phyloP scores from a whole-genome alignment of 495 filamentous ascomycete species.

The Annulohypoxylon bovei region DNA sequence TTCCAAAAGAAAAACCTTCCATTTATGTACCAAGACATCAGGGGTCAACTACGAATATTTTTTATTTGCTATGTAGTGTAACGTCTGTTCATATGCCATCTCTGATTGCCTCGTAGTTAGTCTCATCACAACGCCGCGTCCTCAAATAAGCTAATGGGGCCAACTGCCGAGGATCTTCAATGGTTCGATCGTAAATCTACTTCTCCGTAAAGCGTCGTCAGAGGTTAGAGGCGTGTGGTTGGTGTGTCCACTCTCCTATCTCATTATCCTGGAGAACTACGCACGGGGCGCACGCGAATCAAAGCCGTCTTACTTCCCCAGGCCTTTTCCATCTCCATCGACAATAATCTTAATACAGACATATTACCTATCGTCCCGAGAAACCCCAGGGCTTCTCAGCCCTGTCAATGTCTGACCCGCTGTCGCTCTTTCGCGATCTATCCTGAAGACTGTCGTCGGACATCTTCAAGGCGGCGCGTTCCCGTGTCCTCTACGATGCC shows the following conservation, averaged over 20 bases:
- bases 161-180: slow-evolving; percentile 26
- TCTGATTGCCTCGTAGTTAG: not conserved
- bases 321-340: slow-evolving; percentile 13
- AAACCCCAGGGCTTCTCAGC: slow-evolving; percentile 31
- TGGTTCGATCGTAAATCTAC: slow-evolving; percentile 37
- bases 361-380: slow-evolving; percentile 19
- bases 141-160: slow-evolving; percentile 31
- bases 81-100: slow-evolving; percentile 10
- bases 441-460: slow-evolving; percentile 17
- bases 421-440: slow-evolving; percentile 21
- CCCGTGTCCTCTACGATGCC: slow-evolving; percentile 21
- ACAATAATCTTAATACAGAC: slow-evolving; percentile 24
- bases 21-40: not conserved
- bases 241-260: slow-evolving; percentile 17
- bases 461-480: not conserved
- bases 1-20: not conserved
- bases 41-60: not conserved
- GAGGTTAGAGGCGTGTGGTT: slow-evolving; percentile 12
- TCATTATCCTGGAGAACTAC: slow-evolving; percentile 13
- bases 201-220: slow-evolving; percentile 26
- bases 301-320: slow-evolving; percentile 21
- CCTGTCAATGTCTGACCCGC: slow-evolving; percentile 35
- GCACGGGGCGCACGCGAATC: slow-evolving; percentile 36
- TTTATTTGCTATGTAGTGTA: slow-evolving; percentile 20
- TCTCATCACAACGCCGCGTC: slow-evolving; percentile 3